Conservation (phyloP, 768 basidiomycete genomes). For the Coprinellus micaceus region DNA sequence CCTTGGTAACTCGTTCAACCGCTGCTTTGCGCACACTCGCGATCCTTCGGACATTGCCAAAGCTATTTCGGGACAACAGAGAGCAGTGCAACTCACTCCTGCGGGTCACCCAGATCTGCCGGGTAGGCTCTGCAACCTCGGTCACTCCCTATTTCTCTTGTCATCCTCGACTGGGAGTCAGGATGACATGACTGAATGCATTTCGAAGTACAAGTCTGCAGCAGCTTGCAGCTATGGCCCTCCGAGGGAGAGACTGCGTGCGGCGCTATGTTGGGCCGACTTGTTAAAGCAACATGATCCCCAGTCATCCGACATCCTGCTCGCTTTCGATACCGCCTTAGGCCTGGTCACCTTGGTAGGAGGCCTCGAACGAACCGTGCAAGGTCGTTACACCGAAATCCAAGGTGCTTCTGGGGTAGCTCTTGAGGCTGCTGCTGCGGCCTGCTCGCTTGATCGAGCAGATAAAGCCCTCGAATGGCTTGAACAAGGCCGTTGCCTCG, state of each 20-base stretch:
- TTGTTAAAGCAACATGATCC: not conserved
- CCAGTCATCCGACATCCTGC: not conserved
- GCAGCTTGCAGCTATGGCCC: not conserved
- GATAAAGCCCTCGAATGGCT: slow-evolving; percentile 31
- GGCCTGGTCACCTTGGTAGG: not conserved
- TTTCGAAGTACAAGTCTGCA: not conserved
- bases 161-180: too few species aligned
- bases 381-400: not conserved
- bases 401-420: not conserved
- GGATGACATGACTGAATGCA: not conserved
- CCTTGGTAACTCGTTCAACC: not conserved
- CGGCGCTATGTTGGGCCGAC: not conserved
- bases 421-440: slow-evolving; percentile 22
- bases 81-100: too few species aligned
- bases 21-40: not conserved
- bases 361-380: slow-evolving; percentile 7
- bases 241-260: not conserved
- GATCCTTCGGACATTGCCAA: too few species aligned
- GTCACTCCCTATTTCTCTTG: too few species aligned
- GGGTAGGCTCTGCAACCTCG: too few species aligned
- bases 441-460: slow-evolving; percentile 17
- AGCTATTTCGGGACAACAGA: not conserved
- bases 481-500: slow-evolving; percentile 20
- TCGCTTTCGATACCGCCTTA: not conserved
- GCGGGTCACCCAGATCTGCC: too few species aligned